These are phyloP conservation scores for Inga laurina DNA, from an alignment of 306 rosid species.

Conservation along the genomic window DNA sequence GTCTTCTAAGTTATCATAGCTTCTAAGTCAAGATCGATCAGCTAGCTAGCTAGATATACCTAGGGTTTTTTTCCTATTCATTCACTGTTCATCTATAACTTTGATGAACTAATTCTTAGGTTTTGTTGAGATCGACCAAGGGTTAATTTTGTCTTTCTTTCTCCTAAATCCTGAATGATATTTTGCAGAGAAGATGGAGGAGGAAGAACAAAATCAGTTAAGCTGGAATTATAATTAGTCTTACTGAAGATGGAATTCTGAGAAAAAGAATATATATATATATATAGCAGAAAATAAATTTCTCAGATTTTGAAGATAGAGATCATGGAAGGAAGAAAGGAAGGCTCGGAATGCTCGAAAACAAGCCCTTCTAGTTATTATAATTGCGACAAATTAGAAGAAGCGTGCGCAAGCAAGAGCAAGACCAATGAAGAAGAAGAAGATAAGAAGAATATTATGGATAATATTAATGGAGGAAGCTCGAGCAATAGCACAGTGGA, in stretches of 20 bases:
- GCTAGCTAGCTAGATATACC: constrained; percentile 5
- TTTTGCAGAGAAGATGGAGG: constrained; percentile 31
- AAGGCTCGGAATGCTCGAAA: constrained; percentile 59
- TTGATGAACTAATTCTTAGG: background rate
- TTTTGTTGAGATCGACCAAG: constrained; percentile 24
- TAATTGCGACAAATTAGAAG: background rate
- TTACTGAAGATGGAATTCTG: background rate
- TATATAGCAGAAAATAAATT: background rate
- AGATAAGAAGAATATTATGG: background rate
- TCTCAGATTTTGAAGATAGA: background rate
- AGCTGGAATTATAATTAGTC: background rate
- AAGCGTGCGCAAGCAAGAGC: background rate
- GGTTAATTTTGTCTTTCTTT: constrained; percentile 7
- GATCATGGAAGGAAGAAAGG: constrained; percentile 42
- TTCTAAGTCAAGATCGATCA: constrained; percentile 37
- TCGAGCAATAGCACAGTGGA: constrained; percentile 93
- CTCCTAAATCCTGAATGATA: background rate
- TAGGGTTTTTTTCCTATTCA: constrained; percentile 35
- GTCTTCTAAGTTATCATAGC: background rate
- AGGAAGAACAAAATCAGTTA: constrained; percentile 23
- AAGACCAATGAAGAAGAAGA: constrained; percentile 5
- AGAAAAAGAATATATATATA: background rate
- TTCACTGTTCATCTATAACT: constrained; percentile 3
- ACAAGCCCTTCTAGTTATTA: constrained; percentile 42
- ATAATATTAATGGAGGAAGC: constrained; percentile 58